A percentile compares a stretch with the other conserved stretches of the same genome.
Evolutionary conservation across 352 stramenopile species (phyloP).

Genomic region (Globisporangium orthogonon): DNA sequence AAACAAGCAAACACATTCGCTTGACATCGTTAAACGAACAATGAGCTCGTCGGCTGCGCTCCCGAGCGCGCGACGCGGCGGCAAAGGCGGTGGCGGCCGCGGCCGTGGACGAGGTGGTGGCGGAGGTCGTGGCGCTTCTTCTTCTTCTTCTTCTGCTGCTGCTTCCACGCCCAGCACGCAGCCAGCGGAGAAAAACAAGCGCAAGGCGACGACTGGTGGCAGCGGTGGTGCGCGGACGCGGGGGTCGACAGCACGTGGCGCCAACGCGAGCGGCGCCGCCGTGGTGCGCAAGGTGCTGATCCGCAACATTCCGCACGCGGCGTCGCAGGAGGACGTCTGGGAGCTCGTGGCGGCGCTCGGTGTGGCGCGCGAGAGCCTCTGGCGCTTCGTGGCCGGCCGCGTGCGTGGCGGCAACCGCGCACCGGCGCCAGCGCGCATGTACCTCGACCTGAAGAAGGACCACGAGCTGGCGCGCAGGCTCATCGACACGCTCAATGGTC

Average conservation of each 20-base stretch:
- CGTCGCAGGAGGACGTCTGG: slow-evolving; percentile 28
- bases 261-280: slow-evolving; percentile 10
- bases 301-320: slow-evolving; percentile 52
- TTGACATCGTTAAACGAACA: too few relatives aligned
- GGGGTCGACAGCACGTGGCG: slow-evolving; percentile 5
- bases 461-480: slow-evolving; percentile 38
- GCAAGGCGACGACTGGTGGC: not conserved
- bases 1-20: too few relatives aligned
- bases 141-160: not conserved
- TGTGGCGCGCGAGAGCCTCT: slow-evolving; percentile 32
- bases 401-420: slow-evolving; percentile 47
- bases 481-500: slow-evolving; percentile 47
- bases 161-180: not conserved
- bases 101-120: slow-evolving; percentile 5
- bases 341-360: slow-evolving; percentile 31
- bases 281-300: slow-evolving; percentile 65
- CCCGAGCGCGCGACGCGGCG: not conserved
- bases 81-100: slow-evolving; percentile 2
- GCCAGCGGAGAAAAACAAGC: not conserved
- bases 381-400: slow-evolving; percentile 59
- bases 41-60: slow-evolving; percentile 1
- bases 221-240: slow-evolving; percentile 10
- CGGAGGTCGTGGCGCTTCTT: not conserved
- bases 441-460: slow-evolving; percentile 72
- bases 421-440: slow-evolving; percentile 42